Evolutionary conservation across 257 asterid genomes (phyloP).

Genomic region (Capsicum rhomboideum): DNA sequence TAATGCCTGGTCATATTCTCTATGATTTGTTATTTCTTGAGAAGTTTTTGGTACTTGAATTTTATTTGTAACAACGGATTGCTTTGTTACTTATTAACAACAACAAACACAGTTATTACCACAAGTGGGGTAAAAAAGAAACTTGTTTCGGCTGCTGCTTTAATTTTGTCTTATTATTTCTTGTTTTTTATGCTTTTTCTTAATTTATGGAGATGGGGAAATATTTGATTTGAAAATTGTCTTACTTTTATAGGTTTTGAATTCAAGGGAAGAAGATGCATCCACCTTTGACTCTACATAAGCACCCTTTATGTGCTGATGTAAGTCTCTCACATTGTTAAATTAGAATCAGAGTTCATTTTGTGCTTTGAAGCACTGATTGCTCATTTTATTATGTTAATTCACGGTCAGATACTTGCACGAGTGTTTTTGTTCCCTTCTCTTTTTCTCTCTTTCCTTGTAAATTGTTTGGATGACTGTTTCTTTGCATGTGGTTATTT

Average conservation of each 20-base stretch:
- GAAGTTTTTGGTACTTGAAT: background rate
- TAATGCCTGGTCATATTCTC: background rate
- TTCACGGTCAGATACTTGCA: no score
- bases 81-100: background rate
- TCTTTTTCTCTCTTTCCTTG: no score
- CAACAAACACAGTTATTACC: no score
- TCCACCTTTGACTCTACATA: slow-evolving; percentile 65
- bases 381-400: no score
- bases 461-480: no score
- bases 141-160: background rate
- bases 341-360: background rate
- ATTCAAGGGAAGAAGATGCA: slow-evolving; percentile 38
- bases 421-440: no score
- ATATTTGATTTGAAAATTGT: background rate
- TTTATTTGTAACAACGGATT: background rate
- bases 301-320: slow-evolving; percentile 77
- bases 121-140: no score
- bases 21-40: background rate
- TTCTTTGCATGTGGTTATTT: background rate
- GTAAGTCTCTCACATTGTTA: slow-evolving; percentile 26
- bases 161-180: background rate
- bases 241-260: background rate
- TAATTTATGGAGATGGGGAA: background rate
- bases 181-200: background rate
- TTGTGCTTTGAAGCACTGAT: background rate